A percentile compares a stretch with the other conserved stretches of the same genome.
These are phyloP conservation scores for Aspergillus calidoustus DNA, from an alignment of 2,329 filamentous ascomycete species.

Conservation along the genomic window DNA sequence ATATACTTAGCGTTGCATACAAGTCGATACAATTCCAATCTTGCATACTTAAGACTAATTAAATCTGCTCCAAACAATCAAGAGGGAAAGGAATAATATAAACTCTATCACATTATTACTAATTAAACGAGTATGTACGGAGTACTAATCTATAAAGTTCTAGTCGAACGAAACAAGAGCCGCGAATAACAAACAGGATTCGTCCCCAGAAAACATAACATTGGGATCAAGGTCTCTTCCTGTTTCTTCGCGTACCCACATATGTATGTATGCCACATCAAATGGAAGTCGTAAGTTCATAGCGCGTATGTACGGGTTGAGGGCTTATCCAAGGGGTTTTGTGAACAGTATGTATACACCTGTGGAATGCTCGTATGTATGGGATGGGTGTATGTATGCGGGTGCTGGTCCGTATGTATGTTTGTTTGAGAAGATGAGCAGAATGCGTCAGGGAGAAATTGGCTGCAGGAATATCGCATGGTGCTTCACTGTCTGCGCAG, in stretches of 20 bases:
- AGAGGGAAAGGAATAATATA: not conserved
- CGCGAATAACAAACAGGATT: not conserved
- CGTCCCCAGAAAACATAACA: not conserved
- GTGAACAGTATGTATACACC: not conserved
- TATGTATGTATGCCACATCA: conserved; percentile 5
- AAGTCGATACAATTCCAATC: not conserved
- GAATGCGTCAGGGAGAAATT: not conserved
- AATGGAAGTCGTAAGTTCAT: conserved; percentile 11
- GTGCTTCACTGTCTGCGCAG: not conserved
- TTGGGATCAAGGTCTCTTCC: not conserved
- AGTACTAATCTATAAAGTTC: conserved; percentile 10
- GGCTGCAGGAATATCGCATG: too few relatives aligned
- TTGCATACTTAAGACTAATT: not conserved
- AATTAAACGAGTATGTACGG: conserved; percentile 23
- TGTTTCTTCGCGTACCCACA: not conserved
- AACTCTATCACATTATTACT: conserved; percentile 22
- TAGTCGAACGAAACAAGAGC: conserved; percentile 3
- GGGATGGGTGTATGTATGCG: conserved; percentile 3
- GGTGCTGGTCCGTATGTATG: conserved; percentile 2
- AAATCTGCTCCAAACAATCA: not conserved
- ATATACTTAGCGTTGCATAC: not conserved
- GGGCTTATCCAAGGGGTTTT: not conserved
- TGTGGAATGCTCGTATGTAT: not conserved
- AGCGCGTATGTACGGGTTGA: conserved; percentile 3
- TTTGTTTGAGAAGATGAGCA: not conserved